A percentile compares a stretch with the other conserved stretches of the same genome.
phyloP scores from a whole-genome alignment of 2,329 filamentous ascomycete genomes.

The Passalora sequoiae region DNA sequence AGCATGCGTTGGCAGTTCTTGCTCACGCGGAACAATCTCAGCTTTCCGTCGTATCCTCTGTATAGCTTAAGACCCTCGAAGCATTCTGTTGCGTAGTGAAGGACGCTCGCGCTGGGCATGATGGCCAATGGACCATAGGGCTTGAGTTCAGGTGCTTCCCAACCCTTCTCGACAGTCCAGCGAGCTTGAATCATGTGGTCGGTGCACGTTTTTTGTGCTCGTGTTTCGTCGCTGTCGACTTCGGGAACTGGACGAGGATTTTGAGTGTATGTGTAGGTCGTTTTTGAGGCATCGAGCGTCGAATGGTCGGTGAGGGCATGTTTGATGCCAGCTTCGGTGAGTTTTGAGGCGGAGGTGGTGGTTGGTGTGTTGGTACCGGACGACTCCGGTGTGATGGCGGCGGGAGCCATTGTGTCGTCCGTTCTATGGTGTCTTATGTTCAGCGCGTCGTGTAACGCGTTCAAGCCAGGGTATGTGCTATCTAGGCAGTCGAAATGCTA shows the following conservation, averaged over 20 bases:
- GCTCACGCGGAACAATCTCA: slow-evolving; percentile 72
- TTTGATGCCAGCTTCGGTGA: slow-evolving; percentile 37
- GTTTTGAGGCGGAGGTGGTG: slow-evolving; percentile 30
- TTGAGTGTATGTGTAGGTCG: slow-evolving; percentile 39
- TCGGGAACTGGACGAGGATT: slow-evolving; percentile 40
- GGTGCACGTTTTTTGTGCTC: slow-evolving; percentile 50
- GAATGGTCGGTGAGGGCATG: slow-evolving; percentile 29
- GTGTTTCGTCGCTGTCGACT: slow-evolving; percentile 37
- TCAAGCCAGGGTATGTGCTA: too few relatives aligned
- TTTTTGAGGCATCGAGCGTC: slow-evolving; percentile 42
- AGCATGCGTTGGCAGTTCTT: slow-evolving; percentile 64
- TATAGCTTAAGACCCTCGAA: slow-evolving; percentile 81
- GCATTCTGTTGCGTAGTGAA: slow-evolving; percentile 88
- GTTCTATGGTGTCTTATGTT: not conserved
- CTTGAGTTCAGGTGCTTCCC: slow-evolving; percentile 67
- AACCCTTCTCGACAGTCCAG: slow-evolving; percentile 64
- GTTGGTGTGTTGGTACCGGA: slow-evolving; percentile 36
- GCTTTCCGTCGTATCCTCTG: slow-evolving; percentile 62
- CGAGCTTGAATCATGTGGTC: slow-evolving; percentile 81
- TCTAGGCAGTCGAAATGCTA: not conserved
- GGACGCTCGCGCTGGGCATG: slow-evolving; percentile 71
- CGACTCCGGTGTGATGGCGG: slow-evolving; percentile 32
- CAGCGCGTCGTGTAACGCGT: too few relatives aligned
- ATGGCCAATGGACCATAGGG: slow-evolving; percentile 73
- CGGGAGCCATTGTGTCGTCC: slow-evolving; percentile 28